Conservation (phyloP, 345 rosid species). For the Bruguiera sexangula region DNA sequence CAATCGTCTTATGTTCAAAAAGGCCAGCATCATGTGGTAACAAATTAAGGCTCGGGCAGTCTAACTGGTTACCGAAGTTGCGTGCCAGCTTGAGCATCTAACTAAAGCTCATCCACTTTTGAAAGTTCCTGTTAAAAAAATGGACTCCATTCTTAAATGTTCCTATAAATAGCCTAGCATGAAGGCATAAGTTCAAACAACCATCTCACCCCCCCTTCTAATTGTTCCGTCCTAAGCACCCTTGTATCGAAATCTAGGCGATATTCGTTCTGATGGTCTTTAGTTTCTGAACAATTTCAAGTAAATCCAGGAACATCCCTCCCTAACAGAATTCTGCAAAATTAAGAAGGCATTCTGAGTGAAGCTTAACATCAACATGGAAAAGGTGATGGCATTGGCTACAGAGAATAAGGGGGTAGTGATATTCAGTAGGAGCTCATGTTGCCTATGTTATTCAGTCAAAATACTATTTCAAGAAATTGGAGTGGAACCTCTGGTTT, state of each 20-base stretch:
- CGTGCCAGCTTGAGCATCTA: conserved; percentile 44
- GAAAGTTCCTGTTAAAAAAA: conserved; percentile 38
- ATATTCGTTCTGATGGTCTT: conserved; percentile 34
- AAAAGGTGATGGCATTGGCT: conserved; percentile 35
- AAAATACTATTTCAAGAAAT: conserved; percentile 37
- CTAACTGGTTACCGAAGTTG: neutral
- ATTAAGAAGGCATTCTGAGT: conserved; percentile 5
- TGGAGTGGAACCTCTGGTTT: conserved; percentile 35
- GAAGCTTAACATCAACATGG: conserved; percentile 22
- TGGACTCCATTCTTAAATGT: conserved; percentile 26
- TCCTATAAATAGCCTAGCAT: conserved; percentile 59
- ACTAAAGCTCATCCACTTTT: conserved; percentile 29
- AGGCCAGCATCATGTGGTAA: conserved; percentile 17
- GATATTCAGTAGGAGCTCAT: conserved; percentile 49
- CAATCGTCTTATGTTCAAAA: conserved; percentile 7
- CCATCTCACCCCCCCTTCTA: conserved; percentile 17
- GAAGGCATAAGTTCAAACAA: conserved; percentile 33
- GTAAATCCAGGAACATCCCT: conserved; percentile 17
- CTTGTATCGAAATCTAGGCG: conserved; percentile 20
- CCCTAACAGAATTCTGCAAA: neutral
- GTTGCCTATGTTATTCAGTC: conserved; percentile 43
- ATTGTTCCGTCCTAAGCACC: conserved; percentile 16
- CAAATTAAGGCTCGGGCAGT: neutral
- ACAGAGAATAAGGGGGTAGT: conserved; percentile 33
- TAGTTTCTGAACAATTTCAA: conserved; percentile 18